These are phyloP conservation scores for Hanseniaspora gamundiae DNA, from an alignment of 1,139 yeast species.

Conservation along the genomic window DNA sequence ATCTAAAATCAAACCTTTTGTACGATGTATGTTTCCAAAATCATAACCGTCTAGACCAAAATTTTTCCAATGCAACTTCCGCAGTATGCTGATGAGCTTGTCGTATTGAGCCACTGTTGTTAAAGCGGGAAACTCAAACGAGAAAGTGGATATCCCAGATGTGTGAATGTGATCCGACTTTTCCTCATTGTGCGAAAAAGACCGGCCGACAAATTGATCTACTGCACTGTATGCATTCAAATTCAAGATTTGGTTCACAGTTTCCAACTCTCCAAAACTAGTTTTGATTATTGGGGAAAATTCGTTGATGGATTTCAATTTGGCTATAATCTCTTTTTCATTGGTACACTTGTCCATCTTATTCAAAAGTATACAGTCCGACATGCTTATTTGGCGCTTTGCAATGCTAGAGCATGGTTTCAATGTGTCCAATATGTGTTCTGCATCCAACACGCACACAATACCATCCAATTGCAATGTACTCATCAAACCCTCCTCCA, in stretches of 20 bases:
- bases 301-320: conserved; percentile 50
- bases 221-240: conserved; percentile 62
- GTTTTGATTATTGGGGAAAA: conserved; percentile 59
- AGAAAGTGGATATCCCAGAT: conserved; percentile 37
- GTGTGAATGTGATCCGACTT: conserved; percentile 30
- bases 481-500: conserved; percentile 78
- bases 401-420: conserved; percentile 64
- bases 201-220: conserved; percentile 23
- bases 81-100: conserved; percentile 15
- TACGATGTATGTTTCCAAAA: conserved; percentile 56
- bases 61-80: conserved; percentile 22
- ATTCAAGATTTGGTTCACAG: conserved; percentile 49
- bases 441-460: conserved; percentile 79
- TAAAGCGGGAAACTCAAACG: conserved; percentile 18
- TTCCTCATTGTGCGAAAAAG: conserved; percentile 13
- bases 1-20: conserved; percentile 59
- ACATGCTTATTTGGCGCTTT: conserved; percentile 79
- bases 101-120: conserved; percentile 13
- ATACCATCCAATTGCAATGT: conserved; percentile 87
- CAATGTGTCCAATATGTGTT: conserved; percentile 52
- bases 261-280: conserved; percentile 56
- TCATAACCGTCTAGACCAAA: conserved; percentile 18
- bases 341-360: conserved; percentile 48
- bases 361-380: conserved; percentile 70
- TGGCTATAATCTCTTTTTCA: conserved; percentile 19